A percentile compares a stretch with the other conserved stretches of the same genome.
phyloP scores from a whole-genome alignment of 176 grass and related monocot genomes.

The Ensete glaucum region DNA sequence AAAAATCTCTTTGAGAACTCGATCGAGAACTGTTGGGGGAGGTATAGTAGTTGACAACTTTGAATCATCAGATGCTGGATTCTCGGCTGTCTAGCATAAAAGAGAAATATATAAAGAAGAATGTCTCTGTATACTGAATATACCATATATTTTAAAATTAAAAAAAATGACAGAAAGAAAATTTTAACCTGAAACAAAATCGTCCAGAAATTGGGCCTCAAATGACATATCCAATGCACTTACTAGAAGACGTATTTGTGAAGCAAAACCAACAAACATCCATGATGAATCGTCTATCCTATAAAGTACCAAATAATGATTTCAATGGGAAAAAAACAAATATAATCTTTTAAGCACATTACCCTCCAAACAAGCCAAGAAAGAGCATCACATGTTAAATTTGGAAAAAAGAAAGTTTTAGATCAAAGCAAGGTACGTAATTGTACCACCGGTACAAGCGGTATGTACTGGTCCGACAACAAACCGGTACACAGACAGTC shows the following conservation, averaged over 20 bases:
- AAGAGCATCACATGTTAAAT: background rate
- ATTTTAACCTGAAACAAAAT: slow-evolving; percentile 82
- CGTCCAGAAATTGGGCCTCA: slow-evolving; percentile 86
- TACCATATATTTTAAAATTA: slow-evolving; percentile 5
- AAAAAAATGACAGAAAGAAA: slow-evolving; percentile 4
- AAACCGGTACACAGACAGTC: too few relatives aligned
- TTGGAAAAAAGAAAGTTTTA: too few relatives aligned
- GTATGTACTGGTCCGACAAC: too few relatives aligned
- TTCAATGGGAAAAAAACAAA: slow-evolving; percentile 9
- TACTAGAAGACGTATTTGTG: slow-evolving; percentile 78
- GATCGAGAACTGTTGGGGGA: slow-evolving; percentile 80
- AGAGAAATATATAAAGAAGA: slow-evolving; percentile 49
- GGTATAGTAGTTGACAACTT: slow-evolving; percentile 59
- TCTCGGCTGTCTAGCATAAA: slow-evolving; percentile 84
- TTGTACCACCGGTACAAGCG: too few relatives aligned
- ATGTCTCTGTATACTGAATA: background rate
- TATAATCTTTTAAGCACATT: background rate
- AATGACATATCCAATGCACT: slow-evolving; percentile 50
- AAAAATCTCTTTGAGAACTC: slow-evolving; percentile 94
- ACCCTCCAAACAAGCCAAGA: too few relatives aligned
- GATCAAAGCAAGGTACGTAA: too few relatives aligned
- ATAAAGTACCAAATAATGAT: slow-evolving; percentile 7
- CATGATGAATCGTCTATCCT: slow-evolving; percentile 84
- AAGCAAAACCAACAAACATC: slow-evolving; percentile 93
- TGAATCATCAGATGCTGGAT: slow-evolving; percentile 53